Evolutionary conservation across 139 green algal species (phyloP), one percentile per base, ranked within the genome.

Genomic region (Limnomonas spitsbergensis): DNA sequence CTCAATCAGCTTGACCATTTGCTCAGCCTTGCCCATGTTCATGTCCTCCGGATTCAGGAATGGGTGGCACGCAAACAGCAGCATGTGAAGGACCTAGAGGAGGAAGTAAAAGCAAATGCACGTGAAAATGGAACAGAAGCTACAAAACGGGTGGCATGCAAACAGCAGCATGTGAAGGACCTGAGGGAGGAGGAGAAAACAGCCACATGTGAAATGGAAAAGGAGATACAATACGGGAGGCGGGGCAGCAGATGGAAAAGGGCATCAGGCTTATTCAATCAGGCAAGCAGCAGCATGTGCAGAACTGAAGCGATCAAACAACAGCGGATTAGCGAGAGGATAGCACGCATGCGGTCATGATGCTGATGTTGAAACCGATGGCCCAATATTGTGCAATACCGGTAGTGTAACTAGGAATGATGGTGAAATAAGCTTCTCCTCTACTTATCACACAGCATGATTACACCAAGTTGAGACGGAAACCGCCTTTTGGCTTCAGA

Each of bases 151-250:
- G 29, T 77, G 70, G 9, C 70, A 20, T 9, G 37, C 70, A 66
- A 77, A 77, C 70, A 77, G 70, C 70, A 77, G 40, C 70, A 77
- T 77, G 70, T 67, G 40, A 34, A 77, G 70, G 9, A 77, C 56
- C 56, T 70, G 56, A 7, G 20, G 20, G 47, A 20, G 14, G 20
- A 14, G 20, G 20, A 20, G 20, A 61, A 61, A 20, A 20, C 14
- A 29, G 47, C 20, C 14, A 61, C 47, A 61, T 61, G 14, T 61
- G 20, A 61, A 61, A 14, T 61, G 47, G 20, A 61, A 61, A 29
- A 61, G 14, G 20, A 29, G 47, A 14, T 61, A 20, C 14, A n/a
- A n/a, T 66, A 77, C 6, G 70, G 70, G 29, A 66, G 70, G 9
- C 70, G n/a, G n/a, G n/a, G n/a, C n/a, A n/a, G n/a, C n/a, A n/a